Evolutionary conservation across 441 rosid species (phyloP), one percentile per base, ranked within the genome.

Genomic region (Erodium texanum): DNA sequence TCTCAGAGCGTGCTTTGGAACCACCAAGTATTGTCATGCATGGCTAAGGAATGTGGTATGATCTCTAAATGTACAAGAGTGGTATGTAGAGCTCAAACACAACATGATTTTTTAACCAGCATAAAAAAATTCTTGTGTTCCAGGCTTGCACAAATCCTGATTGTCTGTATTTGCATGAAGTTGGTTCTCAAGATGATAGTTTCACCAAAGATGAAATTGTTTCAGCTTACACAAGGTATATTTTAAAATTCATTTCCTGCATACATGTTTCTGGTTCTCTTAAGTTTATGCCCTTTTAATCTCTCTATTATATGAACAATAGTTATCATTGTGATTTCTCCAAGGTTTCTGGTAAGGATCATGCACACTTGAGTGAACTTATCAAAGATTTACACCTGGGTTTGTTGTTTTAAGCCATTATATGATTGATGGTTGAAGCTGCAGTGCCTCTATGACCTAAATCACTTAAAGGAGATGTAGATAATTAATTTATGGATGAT

Each of bases 121-220:
- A 62, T 65, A 58, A 12, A 64, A 64, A 68, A 18, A 72, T 78
- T 76, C 56, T 76, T 74, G 24, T n/a, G 63, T 20, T 73, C 50
- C 36, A 91, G 97, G 84, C 93, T 64, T 91, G 96, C 82, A 77
- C 79, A 81, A 91, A 89, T 82, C 93, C 93, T 74, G 96, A 89
- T 71, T 91, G 96, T 76, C 84, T 91, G 69, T 91, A 91, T 83
- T 78, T 91, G 81, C 97, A 91, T 24, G 96, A 91, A 81, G 81
- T 87, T 80, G 97, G 97, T 50, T 87, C 93, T 65, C 96, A 85
- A 54, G 97, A 91, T 74, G 96, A 89, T 74, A 89, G 96, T 77
- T 91, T 87, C 76, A 87, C 96, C 50, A 91, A 41, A 79, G 96
- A 91, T 83, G 97, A 91, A 76, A 77, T 85, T 70, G 79, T 91